Percentiles rank a stretch among this genome's conserved stretches.
Conservation (phyloP, 192 early-diverging fungal species). For the Thamnidium elegans region DNA sequence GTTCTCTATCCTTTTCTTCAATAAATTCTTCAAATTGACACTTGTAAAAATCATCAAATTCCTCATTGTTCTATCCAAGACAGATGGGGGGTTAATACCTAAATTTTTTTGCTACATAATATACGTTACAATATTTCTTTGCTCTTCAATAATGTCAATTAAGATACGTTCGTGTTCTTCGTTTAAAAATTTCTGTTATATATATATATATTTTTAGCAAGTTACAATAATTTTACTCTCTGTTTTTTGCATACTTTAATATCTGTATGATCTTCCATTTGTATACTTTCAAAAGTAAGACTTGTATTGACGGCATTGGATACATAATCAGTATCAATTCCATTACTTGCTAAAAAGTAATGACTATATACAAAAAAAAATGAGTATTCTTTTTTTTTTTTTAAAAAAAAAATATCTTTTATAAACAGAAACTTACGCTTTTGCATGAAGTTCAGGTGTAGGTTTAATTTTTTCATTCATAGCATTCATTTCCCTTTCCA, state of each 20-base stretch:
- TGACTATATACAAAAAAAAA: constrained; percentile 1
- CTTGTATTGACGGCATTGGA: background rate
- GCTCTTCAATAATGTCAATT: constrained; percentile 4
- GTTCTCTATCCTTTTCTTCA: background rate
- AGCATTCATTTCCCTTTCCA: background rate
- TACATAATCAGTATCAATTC: constrained; percentile 1
- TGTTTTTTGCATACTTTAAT: background rate
- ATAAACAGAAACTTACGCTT: background rate
- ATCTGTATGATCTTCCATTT: background rate
- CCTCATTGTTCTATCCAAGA: background rate
- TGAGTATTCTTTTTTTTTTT: background rate
- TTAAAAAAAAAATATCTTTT: too few relatives aligned
- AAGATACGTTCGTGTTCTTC: constrained; percentile 9
- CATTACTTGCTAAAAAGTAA: constrained; percentile 10
- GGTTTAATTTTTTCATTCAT: constrained; percentile 10
- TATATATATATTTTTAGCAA: too few relatives aligned
- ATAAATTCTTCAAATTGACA: background rate
- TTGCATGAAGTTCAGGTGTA: constrained; percentile 5
- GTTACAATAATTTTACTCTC: too few relatives aligned
- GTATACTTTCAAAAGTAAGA: background rate
- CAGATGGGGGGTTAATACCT: background rate
- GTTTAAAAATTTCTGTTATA: background rate
- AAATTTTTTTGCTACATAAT: background rate
- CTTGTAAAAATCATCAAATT: background rate
- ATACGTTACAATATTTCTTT: background rate